These are phyloP conservation scores for Leccinum subgranulosum DNA, from an alignment of 768 basidiomycete genomes.

Conservation along the genomic window DNA sequence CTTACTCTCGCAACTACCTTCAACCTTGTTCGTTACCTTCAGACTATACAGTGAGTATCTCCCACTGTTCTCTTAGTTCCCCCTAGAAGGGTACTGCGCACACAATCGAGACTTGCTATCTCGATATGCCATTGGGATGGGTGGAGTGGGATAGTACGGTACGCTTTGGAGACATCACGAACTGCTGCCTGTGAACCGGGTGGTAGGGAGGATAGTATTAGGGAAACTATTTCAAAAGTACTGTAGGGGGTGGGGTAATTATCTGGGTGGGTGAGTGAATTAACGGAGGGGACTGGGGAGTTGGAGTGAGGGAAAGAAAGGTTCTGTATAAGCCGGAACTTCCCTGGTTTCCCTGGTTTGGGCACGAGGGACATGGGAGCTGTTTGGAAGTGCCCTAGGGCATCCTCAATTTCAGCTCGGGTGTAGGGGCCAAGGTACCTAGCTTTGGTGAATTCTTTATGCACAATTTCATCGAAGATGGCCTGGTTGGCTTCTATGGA, in stretches of 20 bases:
- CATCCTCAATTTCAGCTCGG: neutral
- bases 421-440: neutral
- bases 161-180: neutral
- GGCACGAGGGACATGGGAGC: neutral
- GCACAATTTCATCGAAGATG: neutral
- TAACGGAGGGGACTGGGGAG: neutral
- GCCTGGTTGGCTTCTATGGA: neutral
- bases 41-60: too few species aligned
- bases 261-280: neutral
- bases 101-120: too few species aligned
- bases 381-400: neutral
- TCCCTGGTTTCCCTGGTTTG: neutral
- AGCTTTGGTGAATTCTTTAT: neutral
- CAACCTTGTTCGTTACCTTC: too few species aligned
- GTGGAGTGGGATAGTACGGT: conserved; percentile 27
- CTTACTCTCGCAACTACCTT: too few species aligned
- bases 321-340: neutral
- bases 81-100: too few species aligned
- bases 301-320: neutral
- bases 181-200: neutral
- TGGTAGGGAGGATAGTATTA: neutral
- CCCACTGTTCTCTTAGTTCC: too few species aligned
- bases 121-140: conserved; percentile 37
- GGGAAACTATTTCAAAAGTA: neutral
- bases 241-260: neutral